Evolutionary conservation across 306 rosid genomes (phyloP), one percentile per base, ranked within the genome.

Genomic region (Fagus crenata): DNA sequence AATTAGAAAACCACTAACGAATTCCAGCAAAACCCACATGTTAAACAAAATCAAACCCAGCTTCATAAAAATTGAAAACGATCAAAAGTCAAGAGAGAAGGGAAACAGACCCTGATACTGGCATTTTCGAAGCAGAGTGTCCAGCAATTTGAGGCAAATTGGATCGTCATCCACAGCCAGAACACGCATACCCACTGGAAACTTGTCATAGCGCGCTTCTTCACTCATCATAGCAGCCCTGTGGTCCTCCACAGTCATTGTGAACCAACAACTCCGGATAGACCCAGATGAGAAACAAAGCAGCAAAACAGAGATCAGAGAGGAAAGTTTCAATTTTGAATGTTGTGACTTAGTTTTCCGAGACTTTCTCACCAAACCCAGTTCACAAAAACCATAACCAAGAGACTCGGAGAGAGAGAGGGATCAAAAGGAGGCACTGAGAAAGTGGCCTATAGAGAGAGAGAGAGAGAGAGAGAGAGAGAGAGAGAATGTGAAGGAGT

Each of bases 121-220:
- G 92, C 98, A 94, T 84, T 82, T 82, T 39, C 84, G 89, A 83
- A 94, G 97, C 74, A 94, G 79, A 53, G 22, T 80, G 76, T 90
- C 96, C 78, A 92, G 77, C 18, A 90, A 41, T 75, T 79, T 92
- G 74, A 94, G 90, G 80, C 96, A 94, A 55, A 77, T 80, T 71
- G 82, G 89, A 82, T 92, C 85, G 53, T 91, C 97, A 14, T 94
- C 98, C 43, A 92, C 98, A 2, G 92, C 97, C 22, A 94, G 89
- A 81, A 94, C 96, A 58, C 90, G 87, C 98, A 94, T 90, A 55
- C 98, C 98, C 60, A 81, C 89, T 3, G 97, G 96, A 79, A 94
- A 94, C 60, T 35, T 77, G 69, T 87, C 92, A 35, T 51, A 7
- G 32, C 67, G 58, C 15, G 39, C 85, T 72, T 82, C 84, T 67